Evolutionary conservation across 352 stramenopile species (phyloP).

Genomic region (Thalassiosira livingstoniorum): DNA sequence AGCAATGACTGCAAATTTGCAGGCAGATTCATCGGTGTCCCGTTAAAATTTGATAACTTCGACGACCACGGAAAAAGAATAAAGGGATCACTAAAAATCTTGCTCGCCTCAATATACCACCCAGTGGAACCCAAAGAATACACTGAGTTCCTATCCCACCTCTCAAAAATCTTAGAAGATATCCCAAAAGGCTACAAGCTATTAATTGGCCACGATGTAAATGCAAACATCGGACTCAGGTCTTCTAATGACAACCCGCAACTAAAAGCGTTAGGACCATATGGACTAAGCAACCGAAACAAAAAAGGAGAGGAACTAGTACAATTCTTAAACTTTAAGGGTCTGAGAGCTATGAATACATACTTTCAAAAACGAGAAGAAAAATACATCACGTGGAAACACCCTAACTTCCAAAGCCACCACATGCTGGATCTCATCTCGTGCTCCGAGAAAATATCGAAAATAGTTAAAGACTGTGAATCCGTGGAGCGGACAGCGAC

Average conservation of each 20-base stretch:
- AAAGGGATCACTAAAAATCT: background rate
- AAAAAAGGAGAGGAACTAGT: slow-evolving; percentile 6
- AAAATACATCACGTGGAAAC: too few relatives aligned
- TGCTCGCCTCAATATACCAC: slow-evolving; percentile 18
- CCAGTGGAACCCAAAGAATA: background rate
- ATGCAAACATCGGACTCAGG: slow-evolving; percentile 16
- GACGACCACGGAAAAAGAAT: background rate
- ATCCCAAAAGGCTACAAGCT: background rate
- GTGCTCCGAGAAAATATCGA: too few relatives aligned
- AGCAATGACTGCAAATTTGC: background rate
- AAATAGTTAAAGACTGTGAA: too few relatives aligned
- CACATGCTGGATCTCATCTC: too few relatives aligned
- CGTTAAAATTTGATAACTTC: background rate
- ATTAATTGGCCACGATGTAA: slow-evolving; percentile 15
- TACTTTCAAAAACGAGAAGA: too few relatives aligned
- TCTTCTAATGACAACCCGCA: background rate
- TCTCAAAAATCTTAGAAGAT: background rate
- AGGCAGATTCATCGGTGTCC: background rate
- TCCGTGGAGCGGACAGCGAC: background rate
- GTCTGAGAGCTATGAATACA: background rate
- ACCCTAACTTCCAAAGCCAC: too few relatives aligned
- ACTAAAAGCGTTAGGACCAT: slow-evolving; percentile 5
- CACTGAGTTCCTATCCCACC: background rate
- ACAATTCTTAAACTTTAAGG: background rate
- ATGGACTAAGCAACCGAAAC: slow-evolving; percentile 22